Evolutionary conservation across 768 basidiomycete species (phyloP).

Genomic region (Boletus rubroflammeus): DNA sequence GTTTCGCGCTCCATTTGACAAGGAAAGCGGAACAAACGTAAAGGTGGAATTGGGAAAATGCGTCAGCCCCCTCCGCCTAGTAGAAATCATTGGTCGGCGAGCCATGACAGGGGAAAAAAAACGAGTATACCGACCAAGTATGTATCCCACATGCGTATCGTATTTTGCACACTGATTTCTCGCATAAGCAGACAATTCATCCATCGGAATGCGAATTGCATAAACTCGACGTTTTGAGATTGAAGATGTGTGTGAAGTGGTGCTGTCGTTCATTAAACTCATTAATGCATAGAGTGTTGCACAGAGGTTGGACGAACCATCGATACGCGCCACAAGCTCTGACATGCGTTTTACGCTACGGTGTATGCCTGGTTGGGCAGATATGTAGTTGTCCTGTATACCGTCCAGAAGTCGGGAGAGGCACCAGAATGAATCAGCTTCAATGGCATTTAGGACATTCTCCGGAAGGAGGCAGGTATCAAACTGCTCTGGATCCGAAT

Average conservation of each 20-base stretch:
- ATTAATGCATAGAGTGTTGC: background rate
- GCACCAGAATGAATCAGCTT: conserved; percentile 99
- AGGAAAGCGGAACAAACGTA: conserved; percentile 98
- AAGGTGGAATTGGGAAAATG: conserved; percentile 97
- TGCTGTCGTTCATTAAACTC: conserved; percentile 40
- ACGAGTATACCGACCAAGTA: conserved; percentile 68
- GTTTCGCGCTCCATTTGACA: conserved; percentile 89
- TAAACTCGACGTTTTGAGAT: conserved; percentile 93
- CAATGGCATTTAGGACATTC: conserved; percentile 74
- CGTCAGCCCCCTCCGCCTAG: conserved; percentile 95
- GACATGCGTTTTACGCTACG: conserved; percentile 91
- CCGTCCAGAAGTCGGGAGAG: conserved; percentile 92
- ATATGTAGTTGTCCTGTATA: conserved; percentile 98
- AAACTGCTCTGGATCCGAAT: conserved; percentile 86
- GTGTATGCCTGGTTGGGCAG: conserved; percentile 94
- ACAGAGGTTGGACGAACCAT: conserved; percentile 50
- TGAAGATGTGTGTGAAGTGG: conserved; percentile 86
- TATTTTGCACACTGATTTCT: conserved; percentile 94
- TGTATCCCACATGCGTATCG: conserved; percentile 99
- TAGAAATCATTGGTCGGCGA: background rate
- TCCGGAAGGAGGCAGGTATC: conserved; percentile 74
- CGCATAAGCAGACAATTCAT: conserved; percentile 99
- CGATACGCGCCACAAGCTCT: conserved; percentile 86
- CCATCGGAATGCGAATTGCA: conserved; percentile 99
- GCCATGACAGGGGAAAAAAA: background rate